Evolutionary conservation across 495 filamentous ascomycete species (phyloP).

Genomic region (Lineolata rhizophorae): DNA sequence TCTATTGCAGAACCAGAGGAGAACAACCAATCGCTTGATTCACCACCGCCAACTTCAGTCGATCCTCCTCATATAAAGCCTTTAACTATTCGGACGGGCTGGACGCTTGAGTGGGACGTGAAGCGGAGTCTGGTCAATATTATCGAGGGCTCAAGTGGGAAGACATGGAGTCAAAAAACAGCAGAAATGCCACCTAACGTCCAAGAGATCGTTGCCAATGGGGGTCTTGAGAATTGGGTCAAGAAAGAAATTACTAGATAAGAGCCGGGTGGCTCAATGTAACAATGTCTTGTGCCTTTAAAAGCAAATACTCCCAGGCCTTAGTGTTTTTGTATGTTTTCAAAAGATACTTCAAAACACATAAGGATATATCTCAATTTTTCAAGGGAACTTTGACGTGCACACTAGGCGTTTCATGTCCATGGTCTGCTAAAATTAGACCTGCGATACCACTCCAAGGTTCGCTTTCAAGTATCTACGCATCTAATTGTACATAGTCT

Average conservation of each 20-base stretch:
- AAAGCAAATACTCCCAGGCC: no score
- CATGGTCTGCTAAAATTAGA: no score
- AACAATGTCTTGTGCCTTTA: no score
- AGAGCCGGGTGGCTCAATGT: no score
- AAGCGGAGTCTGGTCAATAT: conserved; percentile 43
- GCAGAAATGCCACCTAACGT: conserved; percentile 74
- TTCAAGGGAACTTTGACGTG: no score
- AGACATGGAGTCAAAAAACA: conserved; percentile 57
- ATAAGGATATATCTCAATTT: no score
- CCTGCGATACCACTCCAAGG: no score
- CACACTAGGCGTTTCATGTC: no score
- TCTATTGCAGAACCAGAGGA: conserved; percentile 15
- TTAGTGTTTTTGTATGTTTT: no score
- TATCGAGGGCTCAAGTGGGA: conserved; percentile 39
- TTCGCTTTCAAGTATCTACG: no score
- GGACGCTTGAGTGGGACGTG: conserved; percentile 78
- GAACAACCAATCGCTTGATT: conserved; percentile 15
- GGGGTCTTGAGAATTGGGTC: conserved; percentile 38
- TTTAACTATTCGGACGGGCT: conserved; percentile 69
- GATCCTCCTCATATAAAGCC: conserved; percentile 23
- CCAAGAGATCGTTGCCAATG: conserved; percentile 50
- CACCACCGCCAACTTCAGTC: neutral
- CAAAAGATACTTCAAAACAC: no score
- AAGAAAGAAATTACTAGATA: conserved; percentile 52
- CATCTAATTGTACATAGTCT: no score